Evolutionary conservation across 208 protist genomes (phyloP).

Genomic region (Herpetomonas tarakana): DNA sequence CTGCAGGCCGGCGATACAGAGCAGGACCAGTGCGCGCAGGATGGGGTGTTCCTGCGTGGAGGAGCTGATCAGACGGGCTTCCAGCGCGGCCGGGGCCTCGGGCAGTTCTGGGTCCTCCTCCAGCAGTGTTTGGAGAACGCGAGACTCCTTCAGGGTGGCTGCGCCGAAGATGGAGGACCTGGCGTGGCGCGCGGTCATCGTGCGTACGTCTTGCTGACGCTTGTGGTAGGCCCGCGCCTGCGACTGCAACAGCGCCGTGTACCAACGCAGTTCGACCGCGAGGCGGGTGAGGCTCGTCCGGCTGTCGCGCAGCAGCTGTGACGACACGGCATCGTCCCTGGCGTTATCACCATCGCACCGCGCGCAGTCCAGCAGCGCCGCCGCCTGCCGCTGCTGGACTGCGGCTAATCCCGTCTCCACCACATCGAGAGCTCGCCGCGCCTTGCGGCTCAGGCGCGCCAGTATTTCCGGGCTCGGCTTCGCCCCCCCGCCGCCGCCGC

Average conservation of each 20-base stretch:
- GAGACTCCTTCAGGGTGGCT: slow-evolving; percentile 64
- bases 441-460: not conserved
- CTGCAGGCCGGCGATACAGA: slow-evolving; percentile 19
- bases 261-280: slow-evolving; percentile 55
- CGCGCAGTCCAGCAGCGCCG: not conserved
- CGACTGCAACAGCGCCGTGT: slow-evolving; percentile 38
- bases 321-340: not conserved
- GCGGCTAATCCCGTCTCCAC: slow-evolving; percentile 13
- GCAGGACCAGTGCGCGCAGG: slow-evolving; percentile 40
- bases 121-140: slow-evolving; percentile 52
- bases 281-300: slow-evolving; percentile 63
- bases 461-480: not conserved
- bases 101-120: slow-evolving; percentile 48
- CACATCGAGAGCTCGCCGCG: slow-evolving; percentile 12
- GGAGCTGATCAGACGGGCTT: slow-evolving; percentile 46
- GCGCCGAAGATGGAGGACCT: slow-evolving; percentile 65
- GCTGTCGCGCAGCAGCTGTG: slow-evolving; percentile 41
- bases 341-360: not conserved
- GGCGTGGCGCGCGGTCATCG: slow-evolving; percentile 53
- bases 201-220: slow-evolving; percentile 54
- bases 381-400: slow-evolving; percentile 2
- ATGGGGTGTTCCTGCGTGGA: slow-evolving; percentile 30
- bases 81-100: slow-evolving; percentile 46
- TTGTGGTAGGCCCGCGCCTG: slow-evolving; percentile 38
- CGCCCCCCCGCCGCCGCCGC: slow-evolving; percentile 4